Evolutionary conservation across 495 filamentous ascomycete species (phyloP).

Genomic region (Rostrohypoxylon terebratum): DNA sequence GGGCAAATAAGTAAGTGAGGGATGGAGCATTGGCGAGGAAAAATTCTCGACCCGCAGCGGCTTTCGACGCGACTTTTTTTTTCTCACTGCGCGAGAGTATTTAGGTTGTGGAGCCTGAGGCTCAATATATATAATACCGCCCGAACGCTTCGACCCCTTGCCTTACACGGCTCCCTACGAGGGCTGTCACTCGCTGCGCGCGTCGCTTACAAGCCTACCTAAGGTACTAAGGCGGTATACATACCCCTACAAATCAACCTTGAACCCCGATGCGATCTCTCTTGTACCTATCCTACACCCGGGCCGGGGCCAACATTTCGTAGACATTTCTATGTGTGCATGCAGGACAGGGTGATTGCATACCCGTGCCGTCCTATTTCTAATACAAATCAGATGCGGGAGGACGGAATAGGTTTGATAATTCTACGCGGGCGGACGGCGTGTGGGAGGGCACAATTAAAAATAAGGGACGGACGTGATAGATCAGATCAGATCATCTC

Average conservation of each 20-base stretch:
- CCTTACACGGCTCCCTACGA: not conserved
- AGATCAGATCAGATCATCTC: conserved; percentile 24
- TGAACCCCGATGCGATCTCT: not conserved
- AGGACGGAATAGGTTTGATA: conserved; percentile 19
- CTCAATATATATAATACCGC: conserved; percentile 41
- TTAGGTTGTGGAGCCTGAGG: conserved; percentile 31
- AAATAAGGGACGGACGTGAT: conserved; percentile 22
- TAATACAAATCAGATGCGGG: conserved; percentile 29
- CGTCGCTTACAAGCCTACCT: not conserved
- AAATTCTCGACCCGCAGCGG: conserved; percentile 18
- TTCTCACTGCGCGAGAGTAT: not conserved
- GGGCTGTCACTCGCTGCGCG: conserved; percentile 22
- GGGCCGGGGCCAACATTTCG: not conserved
- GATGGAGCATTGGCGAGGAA: not conserved
- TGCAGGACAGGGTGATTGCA: conserved; percentile 38
- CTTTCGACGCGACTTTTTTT: not conserved
- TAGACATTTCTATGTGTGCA: conserved; percentile 11
- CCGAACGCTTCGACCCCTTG: conserved; percentile 10
- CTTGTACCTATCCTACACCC: not conserved
- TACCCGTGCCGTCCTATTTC: conserved; percentile 19
- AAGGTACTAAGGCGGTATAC: no score
- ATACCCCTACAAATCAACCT: not conserved
- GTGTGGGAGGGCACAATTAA: conserved; percentile 11
- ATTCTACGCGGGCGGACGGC: not conserved
- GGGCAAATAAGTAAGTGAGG: not conserved